Evolutionary conservation across 441 rosid genomes (phyloP), one percentile per base, ranked within the genome.

Genomic region (Erysimum pusillum): DNA sequence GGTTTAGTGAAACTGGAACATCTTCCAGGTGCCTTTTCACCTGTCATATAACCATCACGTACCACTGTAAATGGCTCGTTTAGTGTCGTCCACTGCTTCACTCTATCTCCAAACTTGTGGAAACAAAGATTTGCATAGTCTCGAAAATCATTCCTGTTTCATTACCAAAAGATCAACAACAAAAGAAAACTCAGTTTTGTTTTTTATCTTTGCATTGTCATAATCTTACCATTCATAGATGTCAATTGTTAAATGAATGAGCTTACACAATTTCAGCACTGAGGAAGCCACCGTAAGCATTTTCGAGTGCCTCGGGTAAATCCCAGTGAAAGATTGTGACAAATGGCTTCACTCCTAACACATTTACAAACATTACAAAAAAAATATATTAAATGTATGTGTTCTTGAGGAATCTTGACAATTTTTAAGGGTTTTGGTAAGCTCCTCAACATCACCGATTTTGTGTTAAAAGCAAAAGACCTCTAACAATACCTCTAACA

Each of bases 1-100:
- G 77, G 52, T 0, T 63, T 46, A 17, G 69, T 81, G 88, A 87
- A 89, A 10, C 22, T 71, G 0, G 97, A 93, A 46, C 98, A 93
- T 12, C 88, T 80, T 12, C 80, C 86, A 0, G 96, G 96, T 20
- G 96, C 87, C 9, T 69, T 9, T 0, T 0, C 0, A 3, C 90
- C 90, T 0, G 0, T 0, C 3, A 70, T 76, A 52, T 90, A 91
- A 2, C 96, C 98, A 2, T 36, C 49, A 0, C 0, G 2, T 4
- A 79, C 68, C 18, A 71, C 89, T 13, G 42, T 65, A 74, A 10
- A 77, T 7, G 97, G 97, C 77, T 93, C 97, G 15, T 89, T 93
- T 28, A 91, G 4, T 12, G 93, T 90, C 6, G 81, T 83, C 98
- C 98, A 93, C 11, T 87, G 77, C 67, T 86, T 89, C 10, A 90